Conservation (phyloP, 495 filamentous ascomycete species). For the Geopyxis carbonaria region DNA sequence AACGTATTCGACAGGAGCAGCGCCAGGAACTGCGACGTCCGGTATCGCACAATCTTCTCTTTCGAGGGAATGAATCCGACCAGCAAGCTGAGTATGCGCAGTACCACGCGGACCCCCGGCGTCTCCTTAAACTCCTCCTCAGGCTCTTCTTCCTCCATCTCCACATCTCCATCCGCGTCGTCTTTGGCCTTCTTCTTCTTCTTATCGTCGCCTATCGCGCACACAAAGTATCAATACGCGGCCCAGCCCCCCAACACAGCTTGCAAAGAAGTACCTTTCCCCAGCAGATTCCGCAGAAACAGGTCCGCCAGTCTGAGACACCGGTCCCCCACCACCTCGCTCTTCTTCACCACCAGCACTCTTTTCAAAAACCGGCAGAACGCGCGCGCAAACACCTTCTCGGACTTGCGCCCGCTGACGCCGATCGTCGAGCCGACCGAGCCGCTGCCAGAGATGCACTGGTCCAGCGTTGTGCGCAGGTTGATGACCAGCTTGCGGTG, state of each 20-base stretch:
- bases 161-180: conserved; percentile 7
- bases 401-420: conserved; percentile 34
- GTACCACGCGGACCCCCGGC: conserved; percentile 59
- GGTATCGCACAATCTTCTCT: conserved; percentile 83
- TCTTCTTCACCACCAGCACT: conserved; percentile 76
- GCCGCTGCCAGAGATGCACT: conserved; percentile 57
- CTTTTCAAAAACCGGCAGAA: conserved; percentile 65
- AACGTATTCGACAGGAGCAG: conserved; percentile 75
- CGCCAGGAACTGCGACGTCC: conserved; percentile 73
- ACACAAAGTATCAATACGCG: neutral
- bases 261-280: conserved; percentile 49
- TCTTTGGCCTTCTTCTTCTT: conserved; percentile 9
- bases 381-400: conserved; percentile 75
- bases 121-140: conserved; percentile 55
- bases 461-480: conserved; percentile 72
- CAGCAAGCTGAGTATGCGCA: conserved; percentile 36
- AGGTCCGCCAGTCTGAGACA: conserved; percentile 66
- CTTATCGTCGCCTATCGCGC: conserved; percentile 3
- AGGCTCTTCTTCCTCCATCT: conserved; percentile 26
- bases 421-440: conserved; percentile 19
- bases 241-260: neutral
- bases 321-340: conserved; percentile 74
- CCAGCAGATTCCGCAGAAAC: conserved; percentile 64
- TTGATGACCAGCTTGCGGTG: conserved; percentile 80
- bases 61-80: conserved; percentile 60